Evolutionary conservation across 805 yeast genomes (phyloP).

Genomic region (Brettanomyces custersianus): DNA sequence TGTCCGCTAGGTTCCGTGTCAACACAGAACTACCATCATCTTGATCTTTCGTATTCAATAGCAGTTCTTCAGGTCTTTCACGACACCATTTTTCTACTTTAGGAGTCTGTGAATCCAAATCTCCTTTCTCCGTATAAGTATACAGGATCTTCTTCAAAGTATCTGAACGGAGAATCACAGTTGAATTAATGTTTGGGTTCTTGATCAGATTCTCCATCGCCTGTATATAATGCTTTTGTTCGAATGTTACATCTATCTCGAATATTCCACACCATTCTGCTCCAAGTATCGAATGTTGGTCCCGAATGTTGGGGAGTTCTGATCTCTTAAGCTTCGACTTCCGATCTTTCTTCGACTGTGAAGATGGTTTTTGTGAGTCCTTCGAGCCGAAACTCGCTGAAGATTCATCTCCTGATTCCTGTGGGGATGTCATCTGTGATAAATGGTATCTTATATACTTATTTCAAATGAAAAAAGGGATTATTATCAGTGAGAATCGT

Average conservation of each 20-base stretch:
- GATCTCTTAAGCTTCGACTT: conserved; percentile 18
- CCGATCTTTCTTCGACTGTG: conserved; percentile 10
- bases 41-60: conserved; percentile 13
- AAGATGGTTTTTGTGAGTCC: neutral
- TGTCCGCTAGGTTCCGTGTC: conserved; percentile 30
- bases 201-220: conserved; percentile 76
- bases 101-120: conserved; percentile 19
- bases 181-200: conserved; percentile 86
- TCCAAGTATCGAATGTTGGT: conserved; percentile 40
- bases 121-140: conserved; percentile 22
- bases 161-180: conserved; percentile 85
- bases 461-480: too few species aligned
- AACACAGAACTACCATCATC: conserved; percentile 11
- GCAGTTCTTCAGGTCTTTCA: conserved; percentile 25
- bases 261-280: conserved; percentile 55
- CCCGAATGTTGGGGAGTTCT: conserved; percentile 31
- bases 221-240: conserved; percentile 47
- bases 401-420: neutral
- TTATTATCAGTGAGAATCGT: too few species aligned
- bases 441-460: too few species aligned
- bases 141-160: conserved; percentile 46
- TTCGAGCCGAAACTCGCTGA: neutral
- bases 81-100: conserved; percentile 17
- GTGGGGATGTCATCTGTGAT: neutral
- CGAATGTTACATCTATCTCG: conserved; percentile 38